Conservation (phyloP, 2,329 filamentous ascomycete species). For the Dactylonectria estremocensis region DNA sequence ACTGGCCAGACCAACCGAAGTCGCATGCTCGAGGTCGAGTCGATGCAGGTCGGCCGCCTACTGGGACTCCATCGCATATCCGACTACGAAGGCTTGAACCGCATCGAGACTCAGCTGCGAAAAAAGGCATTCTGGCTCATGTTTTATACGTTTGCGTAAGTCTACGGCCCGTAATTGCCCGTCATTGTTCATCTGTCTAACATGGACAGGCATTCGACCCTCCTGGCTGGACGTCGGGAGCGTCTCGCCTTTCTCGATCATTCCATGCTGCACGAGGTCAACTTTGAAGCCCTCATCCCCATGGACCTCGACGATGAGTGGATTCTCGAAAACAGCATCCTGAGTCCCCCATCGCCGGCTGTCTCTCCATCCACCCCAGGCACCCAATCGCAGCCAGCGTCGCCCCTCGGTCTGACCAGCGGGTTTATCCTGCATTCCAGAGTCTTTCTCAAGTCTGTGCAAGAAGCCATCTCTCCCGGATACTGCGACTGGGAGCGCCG, state of each 20-base stretch:
- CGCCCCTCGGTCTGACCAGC: conserved; percentile 42
- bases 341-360: conserved; percentile 22
- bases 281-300: conserved; percentile 52
- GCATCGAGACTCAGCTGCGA: conserved; percentile 53
- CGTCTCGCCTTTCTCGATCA: conserved; percentile 50
- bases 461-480: conserved; percentile 35
- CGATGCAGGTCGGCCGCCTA: conserved; percentile 53
- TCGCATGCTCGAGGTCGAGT: conserved; percentile 55
- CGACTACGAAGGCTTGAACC: conserved; percentile 50
- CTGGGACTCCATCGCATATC: conserved; percentile 51
- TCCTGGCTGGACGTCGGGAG: conserved; percentile 41
- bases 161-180: too few species aligned
- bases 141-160: conserved; percentile 51
- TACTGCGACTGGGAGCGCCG: conserved; percentile 33
- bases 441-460: conserved; percentile 44
- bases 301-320: conserved; percentile 52
- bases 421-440: conserved; percentile 50
- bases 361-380: conserved; percentile 15
- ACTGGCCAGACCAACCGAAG: conserved; percentile 54
- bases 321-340: conserved; percentile 44
- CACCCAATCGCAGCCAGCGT: not conserved
- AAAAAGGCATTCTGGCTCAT: conserved; percentile 57
- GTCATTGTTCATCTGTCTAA: not conserved
- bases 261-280: conserved; percentile 46
- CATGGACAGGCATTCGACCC: conserved; percentile 35